Evolutionary conservation across 257 asterid species (phyloP).

Genomic region (Gentiana dahurica): DNA sequence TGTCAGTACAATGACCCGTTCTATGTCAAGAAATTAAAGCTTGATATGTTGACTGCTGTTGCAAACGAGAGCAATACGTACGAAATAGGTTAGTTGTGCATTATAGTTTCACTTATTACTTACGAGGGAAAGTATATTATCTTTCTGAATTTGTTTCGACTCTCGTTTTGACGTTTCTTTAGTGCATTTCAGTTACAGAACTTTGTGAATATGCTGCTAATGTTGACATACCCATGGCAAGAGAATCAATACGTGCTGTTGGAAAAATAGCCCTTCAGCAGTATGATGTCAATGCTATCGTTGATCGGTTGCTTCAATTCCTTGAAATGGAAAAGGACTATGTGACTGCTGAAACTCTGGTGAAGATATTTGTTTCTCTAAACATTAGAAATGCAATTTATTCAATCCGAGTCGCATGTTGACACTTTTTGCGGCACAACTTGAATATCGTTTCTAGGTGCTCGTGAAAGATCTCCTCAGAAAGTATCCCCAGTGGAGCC

Average conservation of each 20-base stretch:
- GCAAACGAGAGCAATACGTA: conserved; percentile 98
- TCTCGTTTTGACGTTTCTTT: conserved; percentile 11
- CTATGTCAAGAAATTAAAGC: conserved; percentile 95
- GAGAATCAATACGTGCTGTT: conserved; percentile 98
- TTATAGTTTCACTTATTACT: conserved; percentile 2
- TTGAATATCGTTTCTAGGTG: conserved; percentile 38
- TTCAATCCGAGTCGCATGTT: neutral
- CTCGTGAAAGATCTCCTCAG: conserved; percentile 98
- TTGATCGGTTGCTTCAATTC: conserved; percentile 96
- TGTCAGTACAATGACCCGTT: conserved; percentile 98
- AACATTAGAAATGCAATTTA: neutral
- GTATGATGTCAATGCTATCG: conserved; percentile 98
- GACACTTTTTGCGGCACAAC: conserved; percentile 2
- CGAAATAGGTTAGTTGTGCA: conserved; percentile 62
- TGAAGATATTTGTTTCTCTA: conserved; percentile 18
- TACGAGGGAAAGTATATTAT: conserved; percentile 6
- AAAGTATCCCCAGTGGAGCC: conserved; percentile 99
- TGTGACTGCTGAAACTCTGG: conserved; percentile 98
- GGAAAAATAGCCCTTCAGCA: conserved; percentile 98
- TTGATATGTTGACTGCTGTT: conserved; percentile 97
- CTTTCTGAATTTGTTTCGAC: conserved; percentile 2
- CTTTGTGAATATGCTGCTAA: conserved; percentile 99
- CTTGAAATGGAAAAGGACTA: conserved; percentile 99
- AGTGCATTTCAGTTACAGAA: conserved; percentile 70
- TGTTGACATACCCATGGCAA: conserved; percentile 96